Percentiles rank a stretch among this genome's conserved stretches.
Conservation (phyloP, 257 asterid genomes). For the Solanum chmielewskii region DNA sequence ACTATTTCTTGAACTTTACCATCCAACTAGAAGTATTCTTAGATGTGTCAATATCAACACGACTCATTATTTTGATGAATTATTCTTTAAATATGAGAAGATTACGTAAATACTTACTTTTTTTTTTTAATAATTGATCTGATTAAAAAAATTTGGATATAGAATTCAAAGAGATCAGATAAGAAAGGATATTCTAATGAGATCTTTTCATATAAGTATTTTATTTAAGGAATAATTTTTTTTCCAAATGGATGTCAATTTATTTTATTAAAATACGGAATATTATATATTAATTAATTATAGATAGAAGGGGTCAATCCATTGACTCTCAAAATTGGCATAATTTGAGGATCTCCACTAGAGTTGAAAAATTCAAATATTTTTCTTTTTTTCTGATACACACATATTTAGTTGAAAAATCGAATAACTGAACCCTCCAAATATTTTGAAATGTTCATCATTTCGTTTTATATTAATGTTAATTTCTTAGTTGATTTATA, state of each 20-base stretch:
- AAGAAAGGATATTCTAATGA: neutral
- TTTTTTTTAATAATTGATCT: neutral
- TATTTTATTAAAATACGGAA: neutral
- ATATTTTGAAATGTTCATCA: neutral
- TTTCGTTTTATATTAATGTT: neutral
- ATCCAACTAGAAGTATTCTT: neutral
- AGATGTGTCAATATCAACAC: neutral
- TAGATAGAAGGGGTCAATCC: neutral
- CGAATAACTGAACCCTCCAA: neutral
- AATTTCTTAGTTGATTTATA: neutral
- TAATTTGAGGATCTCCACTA: neutral
- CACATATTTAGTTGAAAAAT: neutral
- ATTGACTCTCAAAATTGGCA: neutral
- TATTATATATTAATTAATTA: neutral
- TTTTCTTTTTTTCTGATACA: neutral
- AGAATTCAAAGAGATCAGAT: neutral
- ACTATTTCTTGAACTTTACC: neutral
- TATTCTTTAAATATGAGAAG: neutral
- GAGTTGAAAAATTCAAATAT: neutral
- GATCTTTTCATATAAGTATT: neutral
- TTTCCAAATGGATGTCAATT: neutral
- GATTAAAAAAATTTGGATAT: fast-evolving
- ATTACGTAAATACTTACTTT: neutral
- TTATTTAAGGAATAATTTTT: neutral
- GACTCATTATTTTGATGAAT: too few species aligned